Base-by-base conservation (phyloP, 2,329 filamentous ascomycete species). In the Colletotrichum gloeosporioides region DNA sequence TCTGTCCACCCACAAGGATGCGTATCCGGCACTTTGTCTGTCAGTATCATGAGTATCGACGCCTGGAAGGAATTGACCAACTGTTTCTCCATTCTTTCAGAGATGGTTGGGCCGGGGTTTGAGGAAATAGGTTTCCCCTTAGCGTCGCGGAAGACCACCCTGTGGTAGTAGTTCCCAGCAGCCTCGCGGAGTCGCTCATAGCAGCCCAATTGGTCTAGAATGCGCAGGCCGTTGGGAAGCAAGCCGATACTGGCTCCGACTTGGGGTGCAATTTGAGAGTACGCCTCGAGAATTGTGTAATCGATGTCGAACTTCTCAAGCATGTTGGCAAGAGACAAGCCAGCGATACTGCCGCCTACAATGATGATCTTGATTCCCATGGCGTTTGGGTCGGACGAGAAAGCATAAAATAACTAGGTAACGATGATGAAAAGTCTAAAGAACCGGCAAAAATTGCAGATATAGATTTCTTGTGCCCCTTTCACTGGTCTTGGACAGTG, bases 181-280 rank as follows among this genome's bases (percentile, higher is more conserved):
- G 80, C 71, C 10, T 79, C 71, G 1, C 80, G 77, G 9, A 85
- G 74, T 2, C 78, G 36, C 44, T 84, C 79, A 31, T 82, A 84
- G 34, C 82, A 79, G 3, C 78, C 79, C 0, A 91, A 78, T 78
- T 92, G 90, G 68, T 90, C 88, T 1, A 90, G 79, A 13, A 91
- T 87, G 1, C 86, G 83, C 6, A 81, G 71, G 1, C 87, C 87
- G 25, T 87, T 83, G 0, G 89, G 82, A 0, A 85, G 71, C 0
- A 90, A 76, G 1, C 83, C 87, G 25, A 92, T 88, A 4, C 84
- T 86, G 0, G 88, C 88, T 1, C 90, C 90, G 0, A 87, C 81
- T 39, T 86, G 82, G 0, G 89, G 88, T 0, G 85, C 85, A 31
- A 90, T 85, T 0, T 84, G 79, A 0, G 77, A 25, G 53, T 87